Base-by-base conservation (phyloP, 345 rosid genomes). In the Linum tenue region DNA sequence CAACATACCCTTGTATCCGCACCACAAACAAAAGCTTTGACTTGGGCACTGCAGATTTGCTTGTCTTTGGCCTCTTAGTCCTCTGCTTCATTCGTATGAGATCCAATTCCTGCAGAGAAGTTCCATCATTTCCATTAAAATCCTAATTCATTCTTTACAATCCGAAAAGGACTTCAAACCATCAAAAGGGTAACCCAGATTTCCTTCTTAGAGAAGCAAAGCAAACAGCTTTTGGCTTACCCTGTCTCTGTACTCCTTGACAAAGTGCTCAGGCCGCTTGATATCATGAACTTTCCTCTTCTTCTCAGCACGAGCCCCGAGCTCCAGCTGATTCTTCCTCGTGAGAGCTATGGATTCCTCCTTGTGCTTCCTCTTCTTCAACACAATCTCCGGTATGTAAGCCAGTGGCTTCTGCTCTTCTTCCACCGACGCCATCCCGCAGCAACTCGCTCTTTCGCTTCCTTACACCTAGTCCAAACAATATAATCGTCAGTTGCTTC, bases 301-400 rank as follows among this genome's bases (percentile, higher is more conserved):
- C 73, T 83, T 72, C 14, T 56, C 67, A 22, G 76, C 79, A 67
- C 69, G 70, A 62, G 81, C 83, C 2, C 96, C 85, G 69, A 81
- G 69, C 80, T 94, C 91, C 63, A 88, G 69, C 67, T 94, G 96
- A 50, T 76, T 77, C 68, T 81, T 94, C 80, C 91, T 80, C 40
- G 77, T 78, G 65, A 90, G 82, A 5, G 96, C 96, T 69, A 82
- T 77, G 2, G 78, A 75, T 56, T 83, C 83, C 70, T 90, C 97
- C 50, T 77, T 86, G 53, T 79, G 85, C 78, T 83, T 94, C 84
- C 97, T 88, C 78, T 88, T 94, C 89, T 94, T 94, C 78, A 94
- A 68, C 63, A 94, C 70, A 44, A 81, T 79, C 81, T 90, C 97
- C 0, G 90, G 82, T 67, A 94, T 73, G 76, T 77, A 88, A 1